Base-by-base conservation (phyloP, 2,329 filamentous ascomycete genomes). In the Beauveria varroae region DNA sequence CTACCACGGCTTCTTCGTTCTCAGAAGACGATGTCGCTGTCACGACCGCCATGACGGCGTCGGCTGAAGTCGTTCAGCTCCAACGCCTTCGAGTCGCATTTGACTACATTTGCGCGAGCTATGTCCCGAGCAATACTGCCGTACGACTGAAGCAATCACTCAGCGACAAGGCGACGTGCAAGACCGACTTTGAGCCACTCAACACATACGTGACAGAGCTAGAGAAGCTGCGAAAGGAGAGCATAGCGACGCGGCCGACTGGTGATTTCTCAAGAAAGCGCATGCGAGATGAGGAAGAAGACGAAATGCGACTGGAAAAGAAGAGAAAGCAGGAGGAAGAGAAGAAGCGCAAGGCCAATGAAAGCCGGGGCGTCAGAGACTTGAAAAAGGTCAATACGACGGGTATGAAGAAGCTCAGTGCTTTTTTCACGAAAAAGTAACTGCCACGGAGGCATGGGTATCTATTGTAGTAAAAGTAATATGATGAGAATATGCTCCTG, bases 351-450 rank as follows among this genome's bases (percentile, higher is more conserved):
- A 93, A 96, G 76, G 85, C 83, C 3, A 79, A 78, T 26, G 84
- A 90, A 75, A 95, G 89, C 64, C 81, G 86, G 30, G 93, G 86
- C 0, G 85, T 97, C 1, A 87, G 86, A 71, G 83, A 93, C 53
- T 73, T 99, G 69, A 89, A 89, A 72, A 99, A 98, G 77, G 93
- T 93, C 53, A 90, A 98, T 75, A 93, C 89, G 0, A 85, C 77
- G 24, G 95, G 95, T 1, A 99, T 99, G 95, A 95, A 90, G 82
- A 99, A 98, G 79, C 84, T 99, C 83, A 96, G 90, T 71, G 84
- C 87, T 64, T 99, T 99, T 76, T 99, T 99, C 74, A 86, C 86
- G 63, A 96, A 93, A 76, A 84, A 83, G 64, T 70, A 64, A 67
- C 24, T n/a, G 49, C 37, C 51, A 6, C 22, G 10, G 6, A 22